These are phyloP conservation scores for Brassica nigra DNA, from an alignment of 345 rosid species.

Conservation along the genomic window DNA sequence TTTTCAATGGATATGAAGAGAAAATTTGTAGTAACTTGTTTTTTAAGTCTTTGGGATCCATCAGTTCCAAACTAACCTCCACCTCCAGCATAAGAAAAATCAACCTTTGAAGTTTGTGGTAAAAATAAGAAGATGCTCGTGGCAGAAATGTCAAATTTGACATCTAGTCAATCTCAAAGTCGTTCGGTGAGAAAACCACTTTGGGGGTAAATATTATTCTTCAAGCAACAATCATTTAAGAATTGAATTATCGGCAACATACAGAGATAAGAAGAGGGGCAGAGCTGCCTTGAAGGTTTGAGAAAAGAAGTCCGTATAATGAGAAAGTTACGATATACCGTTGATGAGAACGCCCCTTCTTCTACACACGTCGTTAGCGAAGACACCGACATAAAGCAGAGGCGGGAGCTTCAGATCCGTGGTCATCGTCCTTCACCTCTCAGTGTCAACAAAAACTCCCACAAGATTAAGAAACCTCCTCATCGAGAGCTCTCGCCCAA, in stretches of 20 bases:
- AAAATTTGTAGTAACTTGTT: no score
- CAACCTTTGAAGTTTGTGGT: no score
- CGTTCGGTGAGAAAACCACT: not conserved
- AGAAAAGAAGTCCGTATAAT: constrained; percentile 9
- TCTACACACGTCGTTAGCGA: no score
- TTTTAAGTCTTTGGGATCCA: no score
- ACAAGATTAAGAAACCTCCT: not conserved
- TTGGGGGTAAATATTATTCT: not conserved
- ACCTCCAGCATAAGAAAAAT: no score
- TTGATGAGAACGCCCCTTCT: constrained; percentile 3
- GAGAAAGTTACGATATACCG: constrained; percentile 37
- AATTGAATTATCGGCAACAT: not conserved
- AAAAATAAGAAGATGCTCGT: no score
- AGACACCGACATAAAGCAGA: not conserved
- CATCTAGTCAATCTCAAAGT: not conserved
- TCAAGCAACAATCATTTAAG: not conserved
- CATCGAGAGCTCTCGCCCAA: not conserved
- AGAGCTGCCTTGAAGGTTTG: not conserved
- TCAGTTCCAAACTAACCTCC: no score
- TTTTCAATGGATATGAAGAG: no score
- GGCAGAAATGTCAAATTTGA: not conserved
- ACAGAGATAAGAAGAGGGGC: not conserved
- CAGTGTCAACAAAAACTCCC: not conserved
- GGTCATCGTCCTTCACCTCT: constrained; percentile 7
- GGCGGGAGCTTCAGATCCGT: not conserved